These are phyloP conservation scores for Pyronema omphalodes DNA, from an alignment of 495 filamentous ascomycete genomes.

Conservation along the genomic window DNA sequence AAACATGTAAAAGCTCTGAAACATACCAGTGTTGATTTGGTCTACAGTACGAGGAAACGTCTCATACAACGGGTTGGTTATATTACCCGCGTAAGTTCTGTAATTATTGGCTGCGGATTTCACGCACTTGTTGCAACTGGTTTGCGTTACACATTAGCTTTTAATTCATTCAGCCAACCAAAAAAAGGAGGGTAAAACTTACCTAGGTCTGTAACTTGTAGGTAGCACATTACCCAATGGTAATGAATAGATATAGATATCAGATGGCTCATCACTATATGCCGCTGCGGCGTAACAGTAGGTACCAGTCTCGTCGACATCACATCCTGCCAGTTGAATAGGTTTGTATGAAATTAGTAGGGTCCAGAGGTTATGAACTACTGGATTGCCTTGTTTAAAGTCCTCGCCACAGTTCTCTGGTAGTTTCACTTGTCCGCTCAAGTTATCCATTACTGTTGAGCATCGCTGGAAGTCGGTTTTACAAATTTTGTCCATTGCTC, in stretches of 20 bases:
- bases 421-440: slow-evolving; percentile 8
- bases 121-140: neutral
- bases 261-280: slow-evolving; percentile 45
- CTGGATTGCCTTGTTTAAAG: slow-evolving; percentile 41
- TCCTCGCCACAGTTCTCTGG: slow-evolving; percentile 51
- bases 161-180: too few relatives aligned
- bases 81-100: too few relatives aligned
- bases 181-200: slow-evolving; percentile 1
- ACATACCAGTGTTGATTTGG: too few relatives aligned
- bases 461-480: slow-evolving; percentile 11
- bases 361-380: slow-evolving; percentile 54
- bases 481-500: slow-evolving; percentile 15
- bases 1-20: too few relatives aligned
- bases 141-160: neutral
- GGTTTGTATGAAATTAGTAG: slow-evolving; percentile 55
- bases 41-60: too few relatives aligned
- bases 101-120: neutral
- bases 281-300: slow-evolving; percentile 69
- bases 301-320: slow-evolving; percentile 41
- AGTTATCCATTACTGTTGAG: slow-evolving; percentile 15
- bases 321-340: slow-evolving; percentile 61
- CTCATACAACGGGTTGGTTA: too few relatives aligned
- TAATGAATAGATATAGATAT: slow-evolving; percentile 65
- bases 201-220: slow-evolving; percentile 39
- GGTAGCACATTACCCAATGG: slow-evolving; percentile 58